Evolutionary conservation across 1,139 yeast genomes (phyloP), one percentile per base, ranked within the genome.

Genomic region (Saccharomyces hybrid): DNA sequence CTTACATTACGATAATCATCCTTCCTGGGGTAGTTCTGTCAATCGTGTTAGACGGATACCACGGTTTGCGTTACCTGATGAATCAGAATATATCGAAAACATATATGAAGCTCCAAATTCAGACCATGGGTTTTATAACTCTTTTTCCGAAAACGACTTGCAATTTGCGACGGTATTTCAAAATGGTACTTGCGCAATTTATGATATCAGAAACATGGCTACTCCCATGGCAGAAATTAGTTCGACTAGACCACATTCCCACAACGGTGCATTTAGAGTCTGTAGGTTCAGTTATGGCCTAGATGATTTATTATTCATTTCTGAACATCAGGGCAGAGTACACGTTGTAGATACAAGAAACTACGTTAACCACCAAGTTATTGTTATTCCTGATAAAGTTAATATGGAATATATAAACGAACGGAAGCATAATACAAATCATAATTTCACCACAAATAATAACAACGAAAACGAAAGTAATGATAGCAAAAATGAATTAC

Each of bases 311-410:
- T 74, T 90, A 61, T 81, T 87, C 54, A 75, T 90, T 1, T 80
- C 88, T 53, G 97, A 90, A 68, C 96, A 90, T 64, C 87, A 83
- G 56, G 95, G 95, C 0, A 75, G 96, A 54, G 88, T 90, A 2
- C 97, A 90, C 71, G 75, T 89, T 52, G 75, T 90, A 27, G 97
- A 90, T 68, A 77, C 89, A 49, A 78, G 96, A 56, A 81, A 84
- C 63, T 79, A 83, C 63, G 75, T 77, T 59, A 82, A 84, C 62
- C 96, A 88, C 65, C 95, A 88, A 66, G 89, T 90, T 38, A 76
- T 89, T 23, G 77, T 85, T 57, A 66, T 81, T 7, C 85, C 86
- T 1, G 70, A 70, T 49, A 67, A 68, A 52, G 47, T 61, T 20
- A 60, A 55, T 11, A 38, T 38, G 44, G 44, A 38, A 31, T 30